Evolutionary conservation across 495 filamentous ascomycete species (phyloP), one percentile per base, ranked within the genome.

Genomic region (Usnea hakonensis): DNA sequence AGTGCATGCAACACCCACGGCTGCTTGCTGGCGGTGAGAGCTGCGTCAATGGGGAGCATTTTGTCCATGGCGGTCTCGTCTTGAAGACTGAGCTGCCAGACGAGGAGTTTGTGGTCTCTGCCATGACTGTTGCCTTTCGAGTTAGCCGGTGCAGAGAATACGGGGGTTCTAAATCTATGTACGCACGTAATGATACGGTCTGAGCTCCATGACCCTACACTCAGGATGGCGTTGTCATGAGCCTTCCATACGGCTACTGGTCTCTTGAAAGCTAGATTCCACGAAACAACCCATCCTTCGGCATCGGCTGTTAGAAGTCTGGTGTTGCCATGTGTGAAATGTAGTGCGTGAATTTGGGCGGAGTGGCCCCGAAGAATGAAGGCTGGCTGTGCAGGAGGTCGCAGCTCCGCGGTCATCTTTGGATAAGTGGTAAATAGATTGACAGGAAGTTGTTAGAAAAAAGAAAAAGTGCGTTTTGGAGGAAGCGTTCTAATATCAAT

Each of bases 351-450:
- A 57, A 97, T 87, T 59, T 89, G 86, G 3, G 89, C 76, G 35
- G 81, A 79, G 75, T 98, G 94, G 58, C 94, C 94, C 66, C 94
- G 88, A 37, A 98, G 82, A 55, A 97, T 85, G 70, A 94, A 93
- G 56, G 82, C 79, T 55, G 92, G 92, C 65, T 90, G 88, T 35
- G 87, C 81, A 36, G 85, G 84, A 55, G 79, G 72, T 23, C 77
- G 67, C n/a, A 37, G 21, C 14, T 59, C 59, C 19, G 58, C 46
- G 26, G 64, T 52, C 67, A 67, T 69, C 26, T 50, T 48, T 52
- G 30, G 23, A 10, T 54, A 16, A 26, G 37, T 11, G 17, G 35
- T 17, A 26, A 0, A 32, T 21, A 44, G 59, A 35, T 33, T n/a
- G n/a, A n/a, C n/a, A n/a, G n/a, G n/a, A 33, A 16, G 16, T 2